These are phyloP conservation scores for Ustilago esculenta DNA, from an alignment of 1,284 basidiomycete genomes.

Conservation along the genomic window DNA sequence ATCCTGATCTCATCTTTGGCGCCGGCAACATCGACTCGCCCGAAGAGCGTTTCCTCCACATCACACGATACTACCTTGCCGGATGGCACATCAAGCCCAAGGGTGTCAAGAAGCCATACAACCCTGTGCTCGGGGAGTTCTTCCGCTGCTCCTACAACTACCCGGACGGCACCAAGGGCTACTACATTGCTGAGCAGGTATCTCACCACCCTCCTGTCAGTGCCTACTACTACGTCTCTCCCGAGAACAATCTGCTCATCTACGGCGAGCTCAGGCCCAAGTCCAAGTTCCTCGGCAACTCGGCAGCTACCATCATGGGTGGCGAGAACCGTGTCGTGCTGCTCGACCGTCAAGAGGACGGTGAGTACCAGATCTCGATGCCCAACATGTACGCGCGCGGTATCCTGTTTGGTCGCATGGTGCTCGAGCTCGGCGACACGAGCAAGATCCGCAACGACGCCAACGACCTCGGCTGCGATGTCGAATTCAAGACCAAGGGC, in stretches of 20 bases:
- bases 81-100: slow-evolving; percentile 99
- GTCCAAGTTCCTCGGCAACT: slow-evolving; percentile 92
- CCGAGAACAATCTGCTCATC: slow-evolving; percentile 81
- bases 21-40: slow-evolving; percentile 80
- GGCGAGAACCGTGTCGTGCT: slow-evolving; percentile 76
- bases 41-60: slow-evolving; percentile 89
- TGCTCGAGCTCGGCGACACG: slow-evolving; percentile 91
- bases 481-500: slow-evolving; percentile 98
- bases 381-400: slow-evolving; percentile 81
- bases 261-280: slow-evolving; percentile 95
- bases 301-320: slow-evolving; percentile 76
- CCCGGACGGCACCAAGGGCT: slow-evolving; percentile 86
- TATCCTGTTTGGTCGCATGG: slow-evolving; percentile 97
- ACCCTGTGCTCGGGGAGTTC: slow-evolving; percentile 95
- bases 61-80: slow-evolving; percentile 94
- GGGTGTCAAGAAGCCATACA: slow-evolving; percentile 99
- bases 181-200: slow-evolving; percentile 93
- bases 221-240: slow-evolving; percentile 95
- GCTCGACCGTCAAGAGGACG: slow-evolving; percentile 60
- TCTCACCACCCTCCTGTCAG: slow-evolving; percentile 95
- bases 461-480: slow-evolving; percentile 79
- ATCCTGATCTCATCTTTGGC: slow-evolving; percentile 96
- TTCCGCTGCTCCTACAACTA: slow-evolving; percentile 97
- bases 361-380: slow-evolving; percentile 65
- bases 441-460: slow-evolving; percentile 85